Evolutionary conservation across 2,329 filamentous ascomycete species (phyloP).

Genomic region (Penicillium sp.): DNA sequence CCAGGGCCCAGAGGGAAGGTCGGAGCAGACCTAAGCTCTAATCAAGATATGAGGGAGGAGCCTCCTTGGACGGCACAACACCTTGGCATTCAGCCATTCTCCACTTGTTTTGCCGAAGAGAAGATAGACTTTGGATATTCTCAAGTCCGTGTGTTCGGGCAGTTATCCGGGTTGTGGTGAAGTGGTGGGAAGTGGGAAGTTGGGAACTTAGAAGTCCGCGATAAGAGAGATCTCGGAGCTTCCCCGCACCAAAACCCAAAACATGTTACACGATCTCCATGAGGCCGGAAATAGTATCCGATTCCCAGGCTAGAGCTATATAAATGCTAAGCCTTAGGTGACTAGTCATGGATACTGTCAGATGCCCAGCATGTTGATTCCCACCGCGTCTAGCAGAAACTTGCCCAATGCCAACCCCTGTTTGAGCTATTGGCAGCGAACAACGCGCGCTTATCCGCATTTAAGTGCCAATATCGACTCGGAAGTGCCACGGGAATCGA

Average conservation of each 20-base stretch:
- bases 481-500: constrained; percentile 2
- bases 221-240: background rate
- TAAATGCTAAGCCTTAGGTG: too few relatives aligned
- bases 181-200: too few relatives aligned
- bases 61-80: background rate
- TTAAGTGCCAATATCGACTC: constrained; percentile 12
- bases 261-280: too few relatives aligned
- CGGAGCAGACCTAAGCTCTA: background rate
- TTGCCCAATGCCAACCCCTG: constrained; percentile 28
- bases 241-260: constrained; percentile 2
- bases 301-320: too few relatives aligned
- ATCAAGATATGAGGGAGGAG: background rate
- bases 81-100: background rate
- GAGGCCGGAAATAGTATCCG: too few relatives aligned
- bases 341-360: background rate
- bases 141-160: background rate
- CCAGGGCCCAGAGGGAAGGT: background rate
- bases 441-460: constrained; percentile 20
- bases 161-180: too few relatives aligned
- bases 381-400: constrained; percentile 14
- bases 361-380: background rate
- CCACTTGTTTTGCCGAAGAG: background rate
- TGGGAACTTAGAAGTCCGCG: too few relatives aligned
- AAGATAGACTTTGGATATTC: background rate
- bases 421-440: constrained; percentile 36